phyloP scores from a whole-genome alignment of 1,284 basidiomycete genomes.

The Ustanciosporium gigantosporum region DNA sequence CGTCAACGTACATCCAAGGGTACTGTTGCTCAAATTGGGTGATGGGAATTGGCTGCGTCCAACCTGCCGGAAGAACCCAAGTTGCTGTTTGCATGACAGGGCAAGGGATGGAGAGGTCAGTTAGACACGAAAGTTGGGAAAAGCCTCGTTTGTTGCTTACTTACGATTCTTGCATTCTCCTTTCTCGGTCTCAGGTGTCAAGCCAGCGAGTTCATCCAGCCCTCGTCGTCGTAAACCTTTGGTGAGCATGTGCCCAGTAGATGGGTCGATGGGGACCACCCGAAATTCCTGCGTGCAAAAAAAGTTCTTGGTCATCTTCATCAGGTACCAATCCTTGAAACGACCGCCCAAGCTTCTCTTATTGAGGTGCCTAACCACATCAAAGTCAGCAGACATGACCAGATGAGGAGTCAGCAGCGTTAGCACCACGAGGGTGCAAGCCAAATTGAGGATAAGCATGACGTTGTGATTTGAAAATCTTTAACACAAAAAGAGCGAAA shows the following conservation, averaged over 20 bases:
- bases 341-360: constrained; percentile 25
- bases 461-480: too few species aligned
- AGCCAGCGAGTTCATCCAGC: constrained; percentile 6
- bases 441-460: too few species aligned
- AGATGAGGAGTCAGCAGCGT: background rate
- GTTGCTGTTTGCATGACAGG: constrained; percentile 4
- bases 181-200: constrained; percentile 8
- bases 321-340: constrained; percentile 27
- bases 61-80: constrained; percentile 17
- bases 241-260: constrained; percentile 26
- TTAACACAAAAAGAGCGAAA: too few species aligned
- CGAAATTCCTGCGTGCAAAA: constrained; percentile 22
- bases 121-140: background rate
- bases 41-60: constrained; percentile 33
- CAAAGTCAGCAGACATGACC: too few species aligned
- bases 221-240: constrained; percentile 13
- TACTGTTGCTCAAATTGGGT: constrained; percentile 34
- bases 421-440: background rate
- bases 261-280: constrained; percentile 30
- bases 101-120: background rate
- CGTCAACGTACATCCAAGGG: constrained; percentile 19
- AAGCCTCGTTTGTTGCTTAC: background rate
- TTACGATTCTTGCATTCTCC: constrained; percentile 21
- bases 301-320: constrained; percentile 20
- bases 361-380: too few species aligned